Evolutionary conservation across 768 basidiomycete species (phyloP).

Genomic region (Russula foetens): DNA sequence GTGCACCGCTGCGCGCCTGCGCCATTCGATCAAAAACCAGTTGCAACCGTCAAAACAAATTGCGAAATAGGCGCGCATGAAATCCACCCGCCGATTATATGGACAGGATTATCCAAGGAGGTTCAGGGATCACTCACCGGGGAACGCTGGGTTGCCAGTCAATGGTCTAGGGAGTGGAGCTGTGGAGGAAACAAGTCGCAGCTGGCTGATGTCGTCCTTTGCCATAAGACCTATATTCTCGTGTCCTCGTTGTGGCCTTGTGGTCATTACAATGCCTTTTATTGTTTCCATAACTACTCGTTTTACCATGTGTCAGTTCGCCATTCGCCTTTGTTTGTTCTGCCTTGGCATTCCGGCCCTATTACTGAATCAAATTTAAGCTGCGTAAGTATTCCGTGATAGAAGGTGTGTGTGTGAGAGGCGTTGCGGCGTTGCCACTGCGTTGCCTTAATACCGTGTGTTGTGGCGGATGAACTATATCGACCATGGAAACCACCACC

Average conservation of each 20-base stretch:
- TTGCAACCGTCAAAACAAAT: constrained; percentile 9
- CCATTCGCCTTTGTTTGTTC: no score
- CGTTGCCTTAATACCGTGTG: background rate
- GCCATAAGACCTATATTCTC: no score
- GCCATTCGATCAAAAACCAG: background rate
- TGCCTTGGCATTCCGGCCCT: no score
- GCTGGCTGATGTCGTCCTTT: background rate
- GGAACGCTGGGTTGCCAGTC: background rate
- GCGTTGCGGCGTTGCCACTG: no score
- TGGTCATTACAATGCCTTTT: background rate
- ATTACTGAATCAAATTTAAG: background rate
- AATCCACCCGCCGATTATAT: no score
- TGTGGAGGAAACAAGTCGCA: background rate
- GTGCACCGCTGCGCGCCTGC: background rate
- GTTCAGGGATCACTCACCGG: no score
- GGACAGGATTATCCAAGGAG: no score
- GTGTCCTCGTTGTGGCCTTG: background rate
- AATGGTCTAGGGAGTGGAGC: background rate
- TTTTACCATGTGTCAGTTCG: no score
- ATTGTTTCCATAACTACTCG: background rate
- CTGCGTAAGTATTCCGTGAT: background rate
- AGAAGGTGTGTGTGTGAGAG: no score
- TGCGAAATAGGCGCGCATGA: background rate
- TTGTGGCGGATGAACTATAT: background rate
- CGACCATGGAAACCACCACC: background rate